Evolutionary conservation across 2,329 filamentous ascomycete genomes (phyloP), one percentile per base, ranked within the genome.

Genomic region (Huntiella omanensis): DNA sequence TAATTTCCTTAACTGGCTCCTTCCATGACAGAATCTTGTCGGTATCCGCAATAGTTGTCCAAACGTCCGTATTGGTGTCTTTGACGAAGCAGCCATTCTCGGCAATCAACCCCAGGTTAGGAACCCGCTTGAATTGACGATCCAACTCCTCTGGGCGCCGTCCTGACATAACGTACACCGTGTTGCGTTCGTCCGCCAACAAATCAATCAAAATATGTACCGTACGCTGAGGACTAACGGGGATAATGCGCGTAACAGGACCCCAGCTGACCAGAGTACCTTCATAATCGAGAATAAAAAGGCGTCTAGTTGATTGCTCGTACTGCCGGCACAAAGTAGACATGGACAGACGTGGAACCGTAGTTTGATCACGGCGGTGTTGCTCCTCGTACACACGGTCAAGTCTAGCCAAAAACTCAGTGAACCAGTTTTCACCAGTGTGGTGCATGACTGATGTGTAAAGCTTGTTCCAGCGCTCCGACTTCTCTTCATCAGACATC

Each of bases 71-170:
- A 15, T 76, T 72, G 40, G 73, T 75, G 52, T 83, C 73, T 54
- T 82, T 83, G 48, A 95, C 66, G 62, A 92, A 96, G 59, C 84
- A 93, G 2, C 88, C 88, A 53, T 94, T 95, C 63, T 96, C 88
- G 0, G 88, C 88, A 52, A 96, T 92, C 4, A 96, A 68, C 2
- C 91, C 91, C 3, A 95, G 66, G 50, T 81, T 80, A 4, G 83
- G 81, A 1, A 95, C 80, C 17, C 81, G 75, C 45, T 79, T 78
- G 68, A 96, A 95, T 1, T 92, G 69, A 4, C 80, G 75, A 54
- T 94, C 85, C 33, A 95, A 76, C 56, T 95, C 86, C 55, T 92
- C 83, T 0, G 86, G 83, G 53, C 79, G 82, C 33, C 85, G 78
- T 6, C 83, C 80, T 46, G 85, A 94, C 85, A 94, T 96, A 53